Percentiles rank a stretch among this genome's conserved stretches.
phyloP scores from a whole-genome alignment of 1,139 yeast genomes.

The Groenewaldozyma sp. region DNA sequence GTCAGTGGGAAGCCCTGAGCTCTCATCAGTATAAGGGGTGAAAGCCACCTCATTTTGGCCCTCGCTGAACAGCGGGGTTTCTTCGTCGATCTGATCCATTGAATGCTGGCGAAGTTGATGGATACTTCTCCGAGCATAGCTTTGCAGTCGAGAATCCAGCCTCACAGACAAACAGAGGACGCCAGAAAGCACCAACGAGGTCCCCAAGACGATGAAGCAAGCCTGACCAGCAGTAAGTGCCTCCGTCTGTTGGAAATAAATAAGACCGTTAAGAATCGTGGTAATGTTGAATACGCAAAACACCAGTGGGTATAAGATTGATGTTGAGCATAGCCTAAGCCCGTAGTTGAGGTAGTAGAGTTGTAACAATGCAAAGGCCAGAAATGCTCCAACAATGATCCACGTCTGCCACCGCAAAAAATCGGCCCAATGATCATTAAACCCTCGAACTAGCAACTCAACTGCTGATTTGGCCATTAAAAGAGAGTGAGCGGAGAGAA shows the following conservation, averaged over 20 bases:
- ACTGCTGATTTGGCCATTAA: conserved; percentile 77
- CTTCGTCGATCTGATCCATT: conserved; percentile 6
- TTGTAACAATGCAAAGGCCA: conserved; percentile 65
- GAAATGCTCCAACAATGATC: conserved; percentile 48
- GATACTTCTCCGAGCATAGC: background rate
- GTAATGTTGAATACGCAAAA: conserved; percentile 74
- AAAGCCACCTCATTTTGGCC: too few species aligned
- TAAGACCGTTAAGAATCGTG: conserved; percentile 64
- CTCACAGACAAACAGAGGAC: conserved; percentile 47
- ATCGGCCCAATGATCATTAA: conserved; percentile 27
- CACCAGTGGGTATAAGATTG: conserved; percentile 74
- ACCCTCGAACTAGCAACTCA: conserved; percentile 43
- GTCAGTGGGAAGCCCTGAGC: too few species aligned
- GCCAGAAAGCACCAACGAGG: conserved; percentile 41
- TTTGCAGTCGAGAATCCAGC: conserved; percentile 1
- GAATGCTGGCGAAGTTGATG: conserved; percentile 1
- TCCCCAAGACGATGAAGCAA: conserved; percentile 42
- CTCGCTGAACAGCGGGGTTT: conserved; percentile 8
- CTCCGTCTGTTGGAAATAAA: conserved; percentile 48
- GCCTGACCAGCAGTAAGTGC: conserved; percentile 34
- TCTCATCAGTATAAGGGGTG: too few species aligned
- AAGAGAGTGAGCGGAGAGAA: conserved; percentile 76
- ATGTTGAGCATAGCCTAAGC: conserved; percentile 60
- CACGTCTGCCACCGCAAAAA: conserved; percentile 33
- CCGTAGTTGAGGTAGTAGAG: conserved; percentile 69